Evolutionary conservation across 176 grass and related monocot species (phyloP), one percentile per base, ranked within the genome.

Genomic region (Carex scoparia): DNA sequence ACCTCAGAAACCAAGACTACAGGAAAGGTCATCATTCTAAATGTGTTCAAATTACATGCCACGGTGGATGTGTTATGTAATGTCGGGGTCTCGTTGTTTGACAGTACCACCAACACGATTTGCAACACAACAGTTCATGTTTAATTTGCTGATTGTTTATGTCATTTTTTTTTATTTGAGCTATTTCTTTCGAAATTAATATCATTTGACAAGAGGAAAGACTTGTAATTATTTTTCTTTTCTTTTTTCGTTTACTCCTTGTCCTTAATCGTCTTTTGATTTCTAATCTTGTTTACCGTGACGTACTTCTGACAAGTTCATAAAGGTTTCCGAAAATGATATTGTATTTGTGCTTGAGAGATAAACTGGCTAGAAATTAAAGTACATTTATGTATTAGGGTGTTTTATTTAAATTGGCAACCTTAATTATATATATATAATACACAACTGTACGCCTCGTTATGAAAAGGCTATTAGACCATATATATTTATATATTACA

Each of bases 21-120:
- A 1, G 84, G 88, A 19, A 86, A 84, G 70, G 71, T 80, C n/a
- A 83, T 48, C 7, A 49, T 79, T 18, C 35, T 84, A 58, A 49
- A 73, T 31, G 48, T 64, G 15, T 90, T 86, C 54, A 63, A 77
- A 57, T 53, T 82, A 37, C 44, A 65, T 30, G 88, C 61, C 10
- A 69, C 61, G 6, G n/a, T 49, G 12, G 61, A 54, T 10, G 79
- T 65, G 19, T n/a, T 32, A 9, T 86, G 85, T 31, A 14, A 67
- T 15, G 46, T 90, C 3, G 1, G 4, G 7, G 67, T 90, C 14
- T 37, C 4, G 1, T 42, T 90, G 10, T 27, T 23, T 1, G 4
- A 27, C 2, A 35, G 10, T 5, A 46, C 16, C 6, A 73, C 18
- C 4, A 76, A 32, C 7, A 70, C 77, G 18, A 37, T 46, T 69